Percentiles rank a stretch among this genome's conserved stretches.
phyloP scores from a whole-genome alignment of 148 eudicot species.

The Camellia lanceoleosa region DNA sequence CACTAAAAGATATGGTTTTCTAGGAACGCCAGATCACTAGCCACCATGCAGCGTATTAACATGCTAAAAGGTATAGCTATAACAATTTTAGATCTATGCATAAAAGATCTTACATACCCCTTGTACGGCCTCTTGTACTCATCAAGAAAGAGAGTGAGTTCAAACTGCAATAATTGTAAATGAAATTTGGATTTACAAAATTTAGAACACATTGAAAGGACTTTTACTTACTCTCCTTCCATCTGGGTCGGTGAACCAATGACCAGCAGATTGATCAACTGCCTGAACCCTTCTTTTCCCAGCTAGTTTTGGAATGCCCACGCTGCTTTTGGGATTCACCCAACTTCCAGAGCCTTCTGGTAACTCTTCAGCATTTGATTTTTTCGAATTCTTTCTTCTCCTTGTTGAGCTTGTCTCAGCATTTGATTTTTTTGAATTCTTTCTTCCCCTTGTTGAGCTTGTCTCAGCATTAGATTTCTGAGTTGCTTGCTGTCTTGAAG shows the following conservation, averaged over 20 bases:
- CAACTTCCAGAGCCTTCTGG: constrained; percentile 51
- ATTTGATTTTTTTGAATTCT: constrained; percentile 32
- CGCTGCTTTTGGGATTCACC: constrained; percentile 55
- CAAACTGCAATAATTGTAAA: background rate
- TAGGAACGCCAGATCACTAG: background rate
- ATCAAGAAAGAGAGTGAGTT: background rate
- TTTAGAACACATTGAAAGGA: background rate
- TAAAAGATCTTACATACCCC: background rate
- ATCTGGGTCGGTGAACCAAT: constrained; percentile 64
- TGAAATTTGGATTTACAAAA: background rate
- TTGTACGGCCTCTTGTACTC: background rate
- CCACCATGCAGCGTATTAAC: background rate
- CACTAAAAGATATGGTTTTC: background rate
- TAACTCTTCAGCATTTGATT: constrained; percentile 27
- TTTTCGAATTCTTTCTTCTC: constrained; percentile 40
- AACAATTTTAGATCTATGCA: background rate
- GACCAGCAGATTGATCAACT: constrained; percentile 65
- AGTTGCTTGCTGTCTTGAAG: constrained; percentile 42
- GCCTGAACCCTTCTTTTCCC: constrained; percentile 84
- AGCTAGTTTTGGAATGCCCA: constrained; percentile 62
- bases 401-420: constrained; percentile 34
- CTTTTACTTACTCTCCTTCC: constrained; percentile 68
- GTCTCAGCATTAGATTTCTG: constrained; percentile 24
- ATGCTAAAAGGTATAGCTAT: background rate
- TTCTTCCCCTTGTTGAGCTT: constrained; percentile 41